Base-by-base conservation (phyloP, 805 yeast genomes). In the Wickerhamomyces queroliae region DNA sequence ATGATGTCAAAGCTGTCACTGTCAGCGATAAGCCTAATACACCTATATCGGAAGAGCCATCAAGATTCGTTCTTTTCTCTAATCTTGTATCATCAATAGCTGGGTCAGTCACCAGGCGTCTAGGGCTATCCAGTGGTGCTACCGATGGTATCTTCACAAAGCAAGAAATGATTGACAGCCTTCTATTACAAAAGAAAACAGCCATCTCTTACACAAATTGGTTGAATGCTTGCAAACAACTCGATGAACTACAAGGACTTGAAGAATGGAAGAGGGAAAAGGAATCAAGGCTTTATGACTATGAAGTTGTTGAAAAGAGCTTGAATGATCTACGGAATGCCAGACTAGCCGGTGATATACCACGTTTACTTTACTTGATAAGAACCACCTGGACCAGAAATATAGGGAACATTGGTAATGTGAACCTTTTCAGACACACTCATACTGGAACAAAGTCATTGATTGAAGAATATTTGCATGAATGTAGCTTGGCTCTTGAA, bases 331-430 rank as follows among this genome's bases (percentile, higher is more conserved):
- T 93, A 67, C 63, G 73, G 32, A 56, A 59, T 2, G 86, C 90
- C 0, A 68, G 97, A 25, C 30, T 57, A 15, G 53, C 63, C 13
- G 69, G 74, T 21, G 85, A 93, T 53, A 74, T 74, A 49, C 66
- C 75, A 40, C 68, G 72, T 32, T 60, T 91, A 25, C 59, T 91
- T 12, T 88, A 85, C 50, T 63, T 86, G 12, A 78, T 93, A 3
- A 63, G 98, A 43, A 91, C 96, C 0, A 78, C 84, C 19, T 84
- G 96, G 85, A 73, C 76, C 2, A 68, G 99, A 46, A 86, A 89
- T 53, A 60, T 88, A 38, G 98, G 95, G 1, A 84, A 87, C 49
- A 85, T 89, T 69, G 95, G 95, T 1, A 83, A 89, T 58, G 74
- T 80, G 16, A 76, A 79, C 48, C 66, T 93, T 13, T 93, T 86